Base-by-base conservation (phyloP, 306 rosid genomes). In the Trifolium dubium region DNA sequence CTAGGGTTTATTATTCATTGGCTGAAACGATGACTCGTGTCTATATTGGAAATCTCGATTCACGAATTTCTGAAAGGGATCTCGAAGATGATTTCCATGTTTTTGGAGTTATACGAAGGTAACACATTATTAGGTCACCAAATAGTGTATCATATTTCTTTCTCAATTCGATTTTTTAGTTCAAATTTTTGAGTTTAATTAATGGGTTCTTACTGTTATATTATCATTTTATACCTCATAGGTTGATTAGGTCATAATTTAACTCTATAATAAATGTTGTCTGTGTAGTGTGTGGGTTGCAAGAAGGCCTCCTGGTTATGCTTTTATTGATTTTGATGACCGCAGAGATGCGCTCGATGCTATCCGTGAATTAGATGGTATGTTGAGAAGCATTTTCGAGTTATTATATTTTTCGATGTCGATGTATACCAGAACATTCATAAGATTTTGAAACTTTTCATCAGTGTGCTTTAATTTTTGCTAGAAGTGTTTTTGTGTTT, bases 251-350 rank as follows among this genome's bases (percentile, higher is more conserved):
- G 9, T 67, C 8, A 11, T 40, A 11, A 28, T 41, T 67, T 69
- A 54, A 54, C 28, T 7, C 65, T 67, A n/a, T n/a, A n/a, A 11
- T 14, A 29, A 17, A 12, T 64, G 32, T 30, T 73, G 30, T 51
- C 4, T 79, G 51, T 77, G 83, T 83, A 94, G 99, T 78, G 98
- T 94, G 15, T 94, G 99, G 99, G 96, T 94, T 80, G 98, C 99
- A 29, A 80, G 98, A 55, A 88, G 96, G 43, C 99, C 99, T 49
- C 98, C 99, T 30, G 99, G 99, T 67, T 94, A 90, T 81, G 99
- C 99, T 60, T 94, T 94, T 61, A 86, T 94, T 49, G 99, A 94
- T 77, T 94, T 94, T 46, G 96, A 92, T 84, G 97, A 94, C 63
- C 71, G 79, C 19, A 79, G 98, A 75, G 98, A 92, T 55, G 98